Percentiles rank a stretch among this genome's conserved stretches.
Evolutionary conservation across 169 alveolate genomes (phyloP).

Genomic region (Plasmodium fragile): DNA sequence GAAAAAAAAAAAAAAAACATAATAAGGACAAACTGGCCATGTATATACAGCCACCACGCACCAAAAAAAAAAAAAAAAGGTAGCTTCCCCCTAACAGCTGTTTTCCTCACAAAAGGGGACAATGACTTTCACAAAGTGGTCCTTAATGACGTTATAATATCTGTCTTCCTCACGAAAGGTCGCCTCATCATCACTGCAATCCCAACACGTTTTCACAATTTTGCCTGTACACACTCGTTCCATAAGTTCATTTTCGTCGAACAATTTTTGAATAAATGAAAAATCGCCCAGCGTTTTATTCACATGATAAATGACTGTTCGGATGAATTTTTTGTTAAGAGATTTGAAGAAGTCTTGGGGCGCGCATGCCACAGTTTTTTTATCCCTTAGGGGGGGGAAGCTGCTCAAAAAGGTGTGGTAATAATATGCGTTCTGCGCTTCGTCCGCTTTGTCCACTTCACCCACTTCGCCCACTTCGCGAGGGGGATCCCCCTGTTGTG

Average conservation of each 20-base stretch:
- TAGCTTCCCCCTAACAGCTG: background rate
- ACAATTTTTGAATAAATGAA: conserved; percentile 7
- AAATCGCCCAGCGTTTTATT: conserved; percentile 17
- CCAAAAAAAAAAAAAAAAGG: conserved; percentile 9
- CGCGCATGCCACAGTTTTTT: background rate
- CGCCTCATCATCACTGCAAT: conserved; percentile 11
- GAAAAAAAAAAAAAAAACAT: too few relatives aligned
- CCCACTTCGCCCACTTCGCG: background rate
- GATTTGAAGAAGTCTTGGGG: conserved; percentile 8
- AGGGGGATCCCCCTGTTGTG: background rate
- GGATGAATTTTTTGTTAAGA: background rate
- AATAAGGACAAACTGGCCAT: background rate
- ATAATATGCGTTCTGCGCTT: background rate
- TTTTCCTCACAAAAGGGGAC: conserved; percentile 8
- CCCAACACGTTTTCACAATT: background rate
- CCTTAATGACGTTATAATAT: conserved; percentile 10
- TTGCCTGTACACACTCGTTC: background rate
- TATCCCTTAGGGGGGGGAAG: background rate
- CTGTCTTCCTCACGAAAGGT: conserved; percentile 6
- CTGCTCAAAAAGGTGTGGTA: background rate
- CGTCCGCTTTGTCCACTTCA: background rate
- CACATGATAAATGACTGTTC: conserved; percentile 3
- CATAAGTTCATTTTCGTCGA: conserved; percentile 15
- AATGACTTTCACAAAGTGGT: background rate
- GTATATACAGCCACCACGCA: background rate